Base-by-base conservation (phyloP, 768 basidiomycete genomes). In the Sistotremastrum suecicum region DNA sequence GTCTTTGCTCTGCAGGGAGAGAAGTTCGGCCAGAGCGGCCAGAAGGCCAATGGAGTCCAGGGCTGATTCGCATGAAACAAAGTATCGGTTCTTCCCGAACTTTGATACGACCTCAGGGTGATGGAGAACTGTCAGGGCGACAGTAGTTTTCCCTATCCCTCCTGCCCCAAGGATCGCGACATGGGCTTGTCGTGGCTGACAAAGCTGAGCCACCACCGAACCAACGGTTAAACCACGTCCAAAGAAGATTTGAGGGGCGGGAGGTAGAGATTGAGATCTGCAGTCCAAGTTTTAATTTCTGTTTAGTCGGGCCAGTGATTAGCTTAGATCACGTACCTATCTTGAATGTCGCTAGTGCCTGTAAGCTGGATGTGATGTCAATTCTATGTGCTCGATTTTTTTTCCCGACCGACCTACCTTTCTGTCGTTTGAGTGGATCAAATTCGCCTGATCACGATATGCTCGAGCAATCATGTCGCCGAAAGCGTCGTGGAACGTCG, bases 91-190 rank as follows among this genome's bases (percentile, higher is more conserved):
- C 7, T 50, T 50, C 3, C 49, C 50, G 49, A 63, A 66, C 5
- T 41, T 51, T 3, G 50, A 37, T 29, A 51, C 46, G 6, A 65
- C 47, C 7, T 43, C 39, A n/a, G 47, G 31, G 32, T 58, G 48
- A 33, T 62, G 53, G 36, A 61, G 55, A 12, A 65, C 58, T 3
- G 61, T 59, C 5, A 65, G 55, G 2, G 67, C 63, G 33, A 61
- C 49, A 5, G 63, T 52, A 3, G 67, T 66, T 50, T 68, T 68
- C 9, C 67, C 66, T 51, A 66, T 65, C 10, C 67, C 67, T 1
- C 64, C 67, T 3, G 47, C 34, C 6, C 58, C 58, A 37, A 59
- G 51, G 43, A 60, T 50, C 39, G 43, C 52, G 43, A 45, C 41
- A 31, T 10, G 46, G 20, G 20, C 20, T 20, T 20, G 20, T 20